Evolutionary conservation across 2,329 filamentous ascomycete species (phyloP).

Genomic region (Venturia aucupariae): DNA sequence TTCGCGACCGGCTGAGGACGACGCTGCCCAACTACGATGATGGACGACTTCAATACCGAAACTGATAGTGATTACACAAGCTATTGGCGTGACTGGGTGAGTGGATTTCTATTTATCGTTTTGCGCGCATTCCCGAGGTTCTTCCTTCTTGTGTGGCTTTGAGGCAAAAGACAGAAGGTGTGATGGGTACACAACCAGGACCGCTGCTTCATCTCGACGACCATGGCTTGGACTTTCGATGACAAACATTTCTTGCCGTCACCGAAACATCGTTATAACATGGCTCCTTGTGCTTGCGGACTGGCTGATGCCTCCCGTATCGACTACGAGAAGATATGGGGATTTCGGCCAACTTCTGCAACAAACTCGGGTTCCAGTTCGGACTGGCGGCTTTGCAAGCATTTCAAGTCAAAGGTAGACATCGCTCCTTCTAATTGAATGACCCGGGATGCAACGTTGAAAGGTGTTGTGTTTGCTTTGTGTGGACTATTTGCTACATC

Average conservation of each 20-base stretch:
- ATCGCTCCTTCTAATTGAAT: background rate
- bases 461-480: background rate
- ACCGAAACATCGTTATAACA: background rate
- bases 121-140: background rate
- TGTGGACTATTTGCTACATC: background rate
- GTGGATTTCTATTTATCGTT: conserved; percentile 34
- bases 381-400: background rate
- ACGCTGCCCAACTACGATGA: conserved; percentile 32
- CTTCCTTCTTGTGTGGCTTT: background rate
- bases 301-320: background rate
- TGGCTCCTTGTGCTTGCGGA: background rate
- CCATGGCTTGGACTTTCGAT: background rate
- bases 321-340: background rate
- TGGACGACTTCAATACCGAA: conserved; percentile 98
- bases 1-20: background rate
- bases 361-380: background rate
- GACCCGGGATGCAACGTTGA: background rate
- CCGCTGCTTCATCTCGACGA: background rate
- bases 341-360: background rate
- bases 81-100: conserved; percentile 98
- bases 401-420: background rate
- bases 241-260: background rate
- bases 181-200: background rate
- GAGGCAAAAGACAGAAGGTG: background rate
- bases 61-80: conserved; percentile 98